Percentiles rank a stretch among this genome's conserved stretches.
These are phyloP conservation scores for Eucalyptus erythrocorys DNA, from an alignment of 345 rosid species.

Conservation along the genomic window DNA sequence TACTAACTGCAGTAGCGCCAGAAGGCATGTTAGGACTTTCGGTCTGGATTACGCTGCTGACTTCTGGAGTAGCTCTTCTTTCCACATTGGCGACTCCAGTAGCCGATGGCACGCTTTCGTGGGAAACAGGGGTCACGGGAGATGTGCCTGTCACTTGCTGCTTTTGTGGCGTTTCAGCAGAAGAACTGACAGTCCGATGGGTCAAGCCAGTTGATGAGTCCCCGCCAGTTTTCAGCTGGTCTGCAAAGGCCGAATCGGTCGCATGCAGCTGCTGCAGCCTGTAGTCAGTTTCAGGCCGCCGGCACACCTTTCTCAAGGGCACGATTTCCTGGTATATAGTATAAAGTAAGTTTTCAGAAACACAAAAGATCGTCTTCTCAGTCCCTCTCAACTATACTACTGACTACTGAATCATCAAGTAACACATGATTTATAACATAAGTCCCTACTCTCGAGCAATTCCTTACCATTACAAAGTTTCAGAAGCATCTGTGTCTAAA, in stretches of 20 bases:
- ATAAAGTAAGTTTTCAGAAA: background rate
- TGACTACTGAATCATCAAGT: background rate
- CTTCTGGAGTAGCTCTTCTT: background rate
- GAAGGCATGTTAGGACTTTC: background rate
- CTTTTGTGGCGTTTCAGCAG: slow-evolving; percentile 20
- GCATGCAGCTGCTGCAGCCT: slow-evolving; percentile 96
- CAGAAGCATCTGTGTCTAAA: background rate
- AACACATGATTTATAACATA: background rate
- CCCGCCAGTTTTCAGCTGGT: background rate
- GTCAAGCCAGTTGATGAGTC: background rate
- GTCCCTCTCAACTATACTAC: background rate
- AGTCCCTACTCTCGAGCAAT: background rate
- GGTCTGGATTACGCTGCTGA: background rate
- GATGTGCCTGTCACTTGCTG: background rate
- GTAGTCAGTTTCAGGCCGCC: slow-evolving; percentile 98
- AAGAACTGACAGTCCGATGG: background rate
- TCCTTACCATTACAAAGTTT: background rate
- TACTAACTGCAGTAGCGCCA: background rate
- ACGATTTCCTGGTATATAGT: slow-evolving; percentile 73
- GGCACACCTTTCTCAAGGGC: slow-evolving; percentile 86
- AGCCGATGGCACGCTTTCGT: background rate
- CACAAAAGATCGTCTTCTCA: background rate
- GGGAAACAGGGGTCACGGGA: background rate
- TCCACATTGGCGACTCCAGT: background rate
- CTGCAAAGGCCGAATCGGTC: slow-evolving; percentile 15